Base-by-base conservation (phyloP, 139 green algal species). In the Chlamydomonas sp. region DNA sequence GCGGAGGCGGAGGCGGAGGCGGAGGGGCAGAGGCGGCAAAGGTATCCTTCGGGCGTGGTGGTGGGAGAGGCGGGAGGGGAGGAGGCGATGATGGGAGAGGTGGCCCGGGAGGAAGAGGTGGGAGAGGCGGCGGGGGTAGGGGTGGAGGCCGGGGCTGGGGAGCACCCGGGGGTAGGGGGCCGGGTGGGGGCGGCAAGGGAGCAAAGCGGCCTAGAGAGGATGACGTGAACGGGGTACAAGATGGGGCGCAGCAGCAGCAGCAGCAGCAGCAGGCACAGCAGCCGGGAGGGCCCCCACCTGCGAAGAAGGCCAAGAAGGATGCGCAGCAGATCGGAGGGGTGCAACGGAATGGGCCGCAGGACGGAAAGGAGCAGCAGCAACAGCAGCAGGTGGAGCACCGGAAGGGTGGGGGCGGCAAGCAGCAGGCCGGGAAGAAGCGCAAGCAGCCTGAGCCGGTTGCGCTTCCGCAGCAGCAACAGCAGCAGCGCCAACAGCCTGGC, bases 241-340 rank as follows among this genome's bases (percentile, higher is more conserved):
- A 5, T 15, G 15, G 12, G 12, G 71, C 9, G 59, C 59, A 57
- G 77, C 14, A 85, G 10, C 59, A 80, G 68, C 83, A 78, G 88
- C 67, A 89, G 60, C 89, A 77, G 74, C 63, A 71, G 80, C 15
- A 85, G 15, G 10, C 72, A 59, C 77, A 85, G 78, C 18, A 59
- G 6, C 60, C 82, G 66, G 72, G 2, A 1, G 49, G 1, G 62
- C 6, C 8, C 7, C 12, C 49, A 57, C 49, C 2, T 5, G 67
- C 68, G 67, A 61, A 15, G 49, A 58, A 5, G 58, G 76, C 76
- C 58, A 15, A 6, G 2, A 71, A 58, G 60, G 77, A 18, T 81
- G 8, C 12, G 12, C 68, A 80, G 60, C 58, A 49, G 31, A 49
- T 49, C 31, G 31, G 0, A 49, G 31, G 31, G 31, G 31, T 49